These are phyloP conservation scores for Goffeauzyma gilvescens DNA, from an alignment of 768 basidiomycete genomes.

Conservation along the genomic window DNA sequence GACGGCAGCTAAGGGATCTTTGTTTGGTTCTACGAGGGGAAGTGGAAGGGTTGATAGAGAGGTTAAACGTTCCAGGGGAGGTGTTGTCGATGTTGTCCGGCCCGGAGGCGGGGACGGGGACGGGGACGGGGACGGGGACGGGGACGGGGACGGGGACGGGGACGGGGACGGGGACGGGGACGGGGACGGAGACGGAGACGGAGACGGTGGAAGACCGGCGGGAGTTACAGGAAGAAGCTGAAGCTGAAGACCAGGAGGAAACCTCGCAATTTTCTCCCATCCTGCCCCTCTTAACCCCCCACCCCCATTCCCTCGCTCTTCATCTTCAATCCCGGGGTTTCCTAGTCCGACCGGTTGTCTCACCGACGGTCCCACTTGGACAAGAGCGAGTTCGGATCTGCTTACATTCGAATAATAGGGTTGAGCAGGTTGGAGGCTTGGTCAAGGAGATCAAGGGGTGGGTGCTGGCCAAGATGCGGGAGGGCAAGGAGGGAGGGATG, in stretches of 20 bases:
- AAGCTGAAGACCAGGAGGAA: neutral
- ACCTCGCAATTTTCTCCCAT: constrained; percentile 47
- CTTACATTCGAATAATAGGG: constrained; percentile 56
- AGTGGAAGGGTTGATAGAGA: neutral
- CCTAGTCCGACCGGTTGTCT: constrained; percentile 33
- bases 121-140: neutral
- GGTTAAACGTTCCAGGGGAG: neutral
- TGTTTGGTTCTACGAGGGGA: neutral
- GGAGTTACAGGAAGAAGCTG: too few relatives aligned
- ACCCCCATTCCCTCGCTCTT: constrained; percentile 55
- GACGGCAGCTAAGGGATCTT: constrained; percentile 7
- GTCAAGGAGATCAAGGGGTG: constrained; percentile 36
- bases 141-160: neutral
- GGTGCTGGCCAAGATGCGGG: too few relatives aligned
- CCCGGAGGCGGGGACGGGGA: neutral
- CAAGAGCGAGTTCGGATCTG: constrained; percentile 74
- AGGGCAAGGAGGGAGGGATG: too few relatives aligned
- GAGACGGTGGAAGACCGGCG: too few relatives aligned
- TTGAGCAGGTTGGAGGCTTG: constrained; percentile 45
- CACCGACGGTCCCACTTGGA: constrained; percentile 75
- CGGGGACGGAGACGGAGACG: neutral
- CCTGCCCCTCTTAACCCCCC: constrained; percentile 59
- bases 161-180: neutral
- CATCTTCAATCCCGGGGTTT: constrained; percentile 38
- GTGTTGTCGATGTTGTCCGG: neutral